Conservation (phyloP, 257 asterid genomes). For the Solanum rostratum region DNA sequence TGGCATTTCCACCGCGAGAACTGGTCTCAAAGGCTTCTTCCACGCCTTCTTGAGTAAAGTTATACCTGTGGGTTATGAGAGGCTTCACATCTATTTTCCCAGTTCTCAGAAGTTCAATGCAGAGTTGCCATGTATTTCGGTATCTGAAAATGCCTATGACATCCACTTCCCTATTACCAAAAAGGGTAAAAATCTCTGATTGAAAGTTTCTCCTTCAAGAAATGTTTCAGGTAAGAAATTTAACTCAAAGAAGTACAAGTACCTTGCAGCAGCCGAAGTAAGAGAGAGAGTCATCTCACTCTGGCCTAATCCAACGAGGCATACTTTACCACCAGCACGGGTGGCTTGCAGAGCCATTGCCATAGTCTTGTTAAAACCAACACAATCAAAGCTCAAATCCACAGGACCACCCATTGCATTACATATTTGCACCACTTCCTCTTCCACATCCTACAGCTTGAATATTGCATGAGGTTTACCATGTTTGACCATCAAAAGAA, state of each 20-base stretch:
- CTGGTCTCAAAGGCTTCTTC: constrained; percentile 77
- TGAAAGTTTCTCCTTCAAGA: background rate
- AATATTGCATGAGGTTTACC: background rate
- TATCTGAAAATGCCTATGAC: constrained; percentile 77
- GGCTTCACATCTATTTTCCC: constrained; percentile 85
- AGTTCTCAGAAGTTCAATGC: constrained; percentile 66
- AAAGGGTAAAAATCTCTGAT: background rate
- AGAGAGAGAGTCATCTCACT: constrained; percentile 75
- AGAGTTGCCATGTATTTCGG: constrained; percentile 81
- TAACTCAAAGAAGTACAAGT: background rate
- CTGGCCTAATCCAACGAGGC: constrained; percentile 83
- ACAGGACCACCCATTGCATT: constrained; percentile 52
- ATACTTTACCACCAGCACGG: constrained; percentile 63
- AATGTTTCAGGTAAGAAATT: background rate
- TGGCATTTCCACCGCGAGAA: constrained; percentile 65
- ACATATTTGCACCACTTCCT: constrained; percentile 47
- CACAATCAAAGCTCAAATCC: constrained; percentile 59
- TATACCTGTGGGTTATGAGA: constrained; percentile 70
- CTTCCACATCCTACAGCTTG: constrained; percentile 35
- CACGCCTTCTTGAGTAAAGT: constrained; percentile 65
- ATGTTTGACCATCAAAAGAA: background rate
- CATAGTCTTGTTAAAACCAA: constrained; percentile 70
- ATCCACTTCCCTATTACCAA: constrained; percentile 57
- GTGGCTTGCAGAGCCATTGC: constrained; percentile 63
- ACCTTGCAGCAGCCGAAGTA: constrained; percentile 85